These are phyloP conservation scores for Starmerella stigmatis DNA, from an alignment of 805 yeast species.

Conservation along the genomic window DNA sequence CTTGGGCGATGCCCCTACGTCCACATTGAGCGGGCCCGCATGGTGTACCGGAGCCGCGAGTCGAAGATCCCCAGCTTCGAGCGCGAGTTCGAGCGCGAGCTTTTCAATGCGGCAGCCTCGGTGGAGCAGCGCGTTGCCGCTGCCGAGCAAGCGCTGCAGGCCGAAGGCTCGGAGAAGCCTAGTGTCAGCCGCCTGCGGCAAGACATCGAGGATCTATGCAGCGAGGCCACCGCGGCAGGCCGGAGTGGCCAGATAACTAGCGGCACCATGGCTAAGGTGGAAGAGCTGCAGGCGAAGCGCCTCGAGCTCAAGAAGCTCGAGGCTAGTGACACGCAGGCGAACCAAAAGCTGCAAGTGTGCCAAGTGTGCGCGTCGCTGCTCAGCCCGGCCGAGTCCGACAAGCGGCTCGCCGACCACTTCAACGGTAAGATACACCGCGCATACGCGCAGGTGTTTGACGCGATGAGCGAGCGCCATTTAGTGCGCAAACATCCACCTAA, in stretches of 20 bases:
- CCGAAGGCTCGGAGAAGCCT: not conserved
- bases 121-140: not conserved
- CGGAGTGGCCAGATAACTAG: not conserved
- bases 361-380: conserved; percentile 1
- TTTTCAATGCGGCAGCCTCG: not conserved
- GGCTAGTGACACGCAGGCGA: not conserved
- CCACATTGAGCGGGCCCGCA: conserved; percentile 4
- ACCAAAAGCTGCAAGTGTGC: conserved; percentile 1
- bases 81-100: conserved; percentile 3
- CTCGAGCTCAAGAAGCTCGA: not conserved
- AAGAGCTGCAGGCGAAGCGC: conserved; percentile 1
- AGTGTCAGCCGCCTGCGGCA: not conserved
- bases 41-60: not conserved
- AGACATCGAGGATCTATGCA: not conserved
- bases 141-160: not conserved
- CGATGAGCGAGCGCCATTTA: not conserved
- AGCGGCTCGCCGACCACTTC: conserved; percentile 6
- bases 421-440: conserved; percentile 1
- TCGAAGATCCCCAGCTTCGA: conserved; percentile 3
- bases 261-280: not conserved
- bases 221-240: not conserved
- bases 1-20: not conserved
- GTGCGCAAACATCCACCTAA: not conserved
- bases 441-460: conserved; percentile 1
- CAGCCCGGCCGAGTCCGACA: conserved; percentile 4